Evolutionary conservation across 768 basidiomycete genomes (phyloP).

Genomic region (Serendipita vermifera): DNA sequence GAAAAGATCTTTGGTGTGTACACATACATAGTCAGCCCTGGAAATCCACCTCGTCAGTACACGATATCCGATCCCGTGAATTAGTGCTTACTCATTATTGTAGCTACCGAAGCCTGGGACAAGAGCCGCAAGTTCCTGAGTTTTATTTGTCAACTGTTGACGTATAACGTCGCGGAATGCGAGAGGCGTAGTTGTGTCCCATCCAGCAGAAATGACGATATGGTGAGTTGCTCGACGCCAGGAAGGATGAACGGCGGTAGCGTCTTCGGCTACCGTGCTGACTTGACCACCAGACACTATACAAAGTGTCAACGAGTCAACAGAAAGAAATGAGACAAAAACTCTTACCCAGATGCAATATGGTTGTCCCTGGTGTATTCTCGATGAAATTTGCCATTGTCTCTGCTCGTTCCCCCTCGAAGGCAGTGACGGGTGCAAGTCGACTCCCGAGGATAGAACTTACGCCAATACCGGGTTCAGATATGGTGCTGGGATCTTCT

Average conservation of each 20-base stretch:
- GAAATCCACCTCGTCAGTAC: not conserved
- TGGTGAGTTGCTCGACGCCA: conserved; percentile 3
- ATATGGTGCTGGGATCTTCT: not conserved
- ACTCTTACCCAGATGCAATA: not conserved
- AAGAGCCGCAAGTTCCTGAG: not conserved
- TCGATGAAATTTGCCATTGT: not conserved
- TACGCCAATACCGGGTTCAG: not conserved
- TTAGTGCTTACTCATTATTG: not conserved
- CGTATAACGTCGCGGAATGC: not conserved
- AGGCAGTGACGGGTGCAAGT: not conserved
- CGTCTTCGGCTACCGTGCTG: not conserved
- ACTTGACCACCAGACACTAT: not conserved
- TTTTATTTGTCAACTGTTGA: not conserved
- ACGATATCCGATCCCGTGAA: not conserved
- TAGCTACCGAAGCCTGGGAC: not conserved
- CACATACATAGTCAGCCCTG: not conserved
- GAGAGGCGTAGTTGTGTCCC: not conserved
- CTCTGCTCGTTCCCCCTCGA: not conserved
- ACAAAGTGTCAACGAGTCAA: not conserved
- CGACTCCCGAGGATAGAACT: not conserved
- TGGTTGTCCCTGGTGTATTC: not conserved
- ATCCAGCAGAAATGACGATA: not conserved
- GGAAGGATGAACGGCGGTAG: not conserved
- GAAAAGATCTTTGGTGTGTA: not conserved
- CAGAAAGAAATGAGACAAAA: not conserved